phyloP scores from a whole-genome alignment of 176 grass and related monocot genomes.

The Ensete ventricosum region DNA sequence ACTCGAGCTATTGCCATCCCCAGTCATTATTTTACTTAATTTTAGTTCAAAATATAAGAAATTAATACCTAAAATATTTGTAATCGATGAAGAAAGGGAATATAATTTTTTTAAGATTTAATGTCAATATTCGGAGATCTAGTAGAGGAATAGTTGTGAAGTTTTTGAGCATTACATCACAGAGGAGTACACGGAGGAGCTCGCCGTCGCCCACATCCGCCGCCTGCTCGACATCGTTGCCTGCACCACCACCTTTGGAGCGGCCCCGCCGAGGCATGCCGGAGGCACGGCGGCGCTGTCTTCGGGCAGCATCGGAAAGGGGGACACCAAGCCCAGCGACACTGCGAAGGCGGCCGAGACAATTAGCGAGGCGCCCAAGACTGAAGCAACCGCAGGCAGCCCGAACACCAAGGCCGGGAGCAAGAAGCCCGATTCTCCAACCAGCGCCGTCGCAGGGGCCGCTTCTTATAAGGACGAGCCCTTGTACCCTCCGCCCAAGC shows the following conservation, averaged over 20 bases:
- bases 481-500: slow-evolving; percentile 87
- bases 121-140: too few species aligned
- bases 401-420: slow-evolving; percentile 17
- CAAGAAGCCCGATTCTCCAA: slow-evolving; percentile 14
- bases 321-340: slow-evolving; percentile 12
- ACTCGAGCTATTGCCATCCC: too few species aligned
- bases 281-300: slow-evolving; percentile 9
- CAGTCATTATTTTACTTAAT: too few species aligned
- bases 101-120: too few species aligned
- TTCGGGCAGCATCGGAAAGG: background rate
- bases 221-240: slow-evolving; percentile 81
- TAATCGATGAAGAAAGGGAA: too few species aligned
- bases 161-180: background rate
- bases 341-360: slow-evolving; percentile 4
- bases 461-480: slow-evolving; percentile 47
- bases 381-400: slow-evolving; percentile 7
- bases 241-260: slow-evolving; percentile 69
- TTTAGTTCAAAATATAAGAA: too few species aligned
- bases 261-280: slow-evolving; percentile 33
- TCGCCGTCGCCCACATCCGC: slow-evolving; percentile 67
- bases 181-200: slow-evolving; percentile 92
- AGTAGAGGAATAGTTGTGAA: too few species aligned
- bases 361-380: background rate
- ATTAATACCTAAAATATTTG: too few species aligned
- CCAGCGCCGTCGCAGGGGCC: background rate